These are phyloP conservation scores for Xylaria hypoxylon DNA, from an alignment of 2,329 filamentous ascomycete genomes.

Conservation along the genomic window DNA sequence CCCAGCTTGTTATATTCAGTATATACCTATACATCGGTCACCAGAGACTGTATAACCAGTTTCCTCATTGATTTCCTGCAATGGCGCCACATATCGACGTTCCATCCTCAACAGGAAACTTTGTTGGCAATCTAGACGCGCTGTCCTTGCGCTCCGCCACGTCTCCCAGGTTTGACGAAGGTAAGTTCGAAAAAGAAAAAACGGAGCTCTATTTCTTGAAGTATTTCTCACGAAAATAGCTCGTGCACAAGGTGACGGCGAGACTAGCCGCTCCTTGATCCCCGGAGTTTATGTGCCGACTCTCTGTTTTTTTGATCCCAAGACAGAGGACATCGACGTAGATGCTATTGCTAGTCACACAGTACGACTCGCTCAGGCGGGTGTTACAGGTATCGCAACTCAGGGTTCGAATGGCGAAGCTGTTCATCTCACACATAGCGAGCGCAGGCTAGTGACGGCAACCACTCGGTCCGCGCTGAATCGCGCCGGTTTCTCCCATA, in stretches of 20 bases:
- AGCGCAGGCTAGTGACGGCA: conserved; percentile 75
- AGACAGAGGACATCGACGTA: conserved; percentile 74
- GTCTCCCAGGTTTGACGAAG: neutral
- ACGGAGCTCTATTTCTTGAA: neutral
- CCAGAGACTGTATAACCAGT: neutral
- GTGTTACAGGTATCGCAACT: conserved; percentile 78
- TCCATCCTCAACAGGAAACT: conserved; percentile 13
- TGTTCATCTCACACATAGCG: conserved; percentile 78
- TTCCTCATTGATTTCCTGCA: neutral
- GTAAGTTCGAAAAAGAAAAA: conserved; percentile 1
- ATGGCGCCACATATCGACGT: conserved; percentile 36
- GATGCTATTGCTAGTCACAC: conserved; percentile 70
- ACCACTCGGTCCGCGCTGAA: conserved; percentile 78
- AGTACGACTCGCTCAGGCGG: conserved; percentile 77
- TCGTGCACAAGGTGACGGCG: conserved; percentile 13
- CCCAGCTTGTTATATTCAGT: neutral
- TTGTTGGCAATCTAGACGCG: neutral
- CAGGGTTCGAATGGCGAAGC: conserved; percentile 88
- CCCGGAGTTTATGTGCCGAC: conserved; percentile 78
- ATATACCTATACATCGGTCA: neutral
- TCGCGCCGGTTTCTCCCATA: conserved; percentile 69
- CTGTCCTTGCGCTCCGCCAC: conserved; percentile 8
- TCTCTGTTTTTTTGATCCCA: conserved; percentile 76
- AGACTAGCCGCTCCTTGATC: conserved; percentile 53
- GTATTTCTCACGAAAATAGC: conserved; percentile 19